A percentile compares a stretch with the other conserved stretches of the same genome.
phyloP scores from a whole-genome alignment of 257 asterid genomes.

The Gentiana dahurica region DNA sequence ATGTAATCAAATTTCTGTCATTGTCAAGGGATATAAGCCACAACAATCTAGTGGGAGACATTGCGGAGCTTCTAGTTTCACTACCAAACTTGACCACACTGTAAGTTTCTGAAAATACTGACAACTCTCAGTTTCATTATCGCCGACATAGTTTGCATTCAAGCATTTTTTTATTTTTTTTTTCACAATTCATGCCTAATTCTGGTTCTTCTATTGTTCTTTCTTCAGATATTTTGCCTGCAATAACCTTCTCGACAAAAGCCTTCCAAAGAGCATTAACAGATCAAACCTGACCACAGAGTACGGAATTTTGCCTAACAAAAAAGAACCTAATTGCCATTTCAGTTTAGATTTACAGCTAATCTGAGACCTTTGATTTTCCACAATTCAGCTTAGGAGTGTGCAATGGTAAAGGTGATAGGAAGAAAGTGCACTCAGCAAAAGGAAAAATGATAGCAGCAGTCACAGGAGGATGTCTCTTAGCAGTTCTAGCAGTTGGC shows the following conservation, averaged over 20 bases:
- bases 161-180: not conserved
- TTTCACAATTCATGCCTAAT: not conserved
- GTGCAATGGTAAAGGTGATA: slow-evolving; percentile 22
- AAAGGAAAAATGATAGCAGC: slow-evolving; percentile 33
- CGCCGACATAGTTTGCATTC: not conserved
- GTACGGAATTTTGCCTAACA: slow-evolving; percentile 29
- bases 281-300: slow-evolving; percentile 42
- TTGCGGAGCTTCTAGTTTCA: slow-evolving; percentile 24
- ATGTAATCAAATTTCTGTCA: slow-evolving; percentile 3
- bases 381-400: slow-evolving; percentile 34
- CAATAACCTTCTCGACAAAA: slow-evolving; percentile 28
- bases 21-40: slow-evolving; percentile 51
- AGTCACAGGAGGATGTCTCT: slow-evolving; percentile 36
- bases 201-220: not conserved
- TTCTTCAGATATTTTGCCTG: slow-evolving; percentile 45
- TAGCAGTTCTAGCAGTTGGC: slow-evolving; percentile 24
- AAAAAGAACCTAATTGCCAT: not conserved
- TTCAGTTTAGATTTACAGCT: too few relatives aligned
- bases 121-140: not conserved
- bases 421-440: slow-evolving; percentile 14
- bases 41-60: slow-evolving; percentile 47
- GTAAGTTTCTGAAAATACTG: slow-evolving; percentile 23
- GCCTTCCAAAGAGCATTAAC: slow-evolving; percentile 22
- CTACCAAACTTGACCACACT: slow-evolving; percentile 29
- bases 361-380: slow-evolving; percentile 1